Base-by-base conservation (phyloP, 441 rosid species). In the Eutrema salsugineum region DNA sequence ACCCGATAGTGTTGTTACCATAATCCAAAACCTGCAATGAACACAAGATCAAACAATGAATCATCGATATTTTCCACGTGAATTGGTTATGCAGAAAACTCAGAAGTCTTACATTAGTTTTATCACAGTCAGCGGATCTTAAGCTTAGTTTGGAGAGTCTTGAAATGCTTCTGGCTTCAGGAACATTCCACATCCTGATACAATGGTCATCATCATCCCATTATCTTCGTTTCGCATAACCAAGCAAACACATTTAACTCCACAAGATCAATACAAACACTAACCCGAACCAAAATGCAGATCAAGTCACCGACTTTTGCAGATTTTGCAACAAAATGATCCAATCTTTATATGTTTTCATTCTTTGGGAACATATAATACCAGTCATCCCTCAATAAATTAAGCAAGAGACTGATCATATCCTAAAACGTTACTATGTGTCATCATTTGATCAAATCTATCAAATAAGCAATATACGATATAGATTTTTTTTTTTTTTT, bases 1-100 rank as follows among this genome's bases (percentile, higher is more conserved):
- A 74, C 78, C 68, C 63, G 10, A 60, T 67, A 67, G 73, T 74
- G 39, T 74, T 51, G 73, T 67, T 60, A 60, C 55, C 56, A 51
- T 59, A 59, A 20, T 74, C 73, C 63, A 67, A 50, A 74, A 60
- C 49, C 78, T 74, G 56, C 51, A 5, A 22, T 22, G 32, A 67
- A 67, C 50, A 59, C 63, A 24, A 74, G 9, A 42, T 36, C 42
- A 49, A 48, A 57, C 65, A 28, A 32, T 59, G 15, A 12, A 56
- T 12, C 8, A 72, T 47, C 10, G 2, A 49, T 11, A 11, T 2
- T 38, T n/a, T 30, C 33, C 59, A 38, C 8, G 53, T 40, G 38
- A 48, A 27, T 1, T 48, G 20, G 4, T 72, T 8, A 38, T 39
- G 53, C 47, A 8, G 43, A 59, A 28, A 32, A 43, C 1, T 8